Evolutionary conservation across 345 rosid genomes (phyloP).

Genomic region (Arabidopsis arenosa): DNA sequence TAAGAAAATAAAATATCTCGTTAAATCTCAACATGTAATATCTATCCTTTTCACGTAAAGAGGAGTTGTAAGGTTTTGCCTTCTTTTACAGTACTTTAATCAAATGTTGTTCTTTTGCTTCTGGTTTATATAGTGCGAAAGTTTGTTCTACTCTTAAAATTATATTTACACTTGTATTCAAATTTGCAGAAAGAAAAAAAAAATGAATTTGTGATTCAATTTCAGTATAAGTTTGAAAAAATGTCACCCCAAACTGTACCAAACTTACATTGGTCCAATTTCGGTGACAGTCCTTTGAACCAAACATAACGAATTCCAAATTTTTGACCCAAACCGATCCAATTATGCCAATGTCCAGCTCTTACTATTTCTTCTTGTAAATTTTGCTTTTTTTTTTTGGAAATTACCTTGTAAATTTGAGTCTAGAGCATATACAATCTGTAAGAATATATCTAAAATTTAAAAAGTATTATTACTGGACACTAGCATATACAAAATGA

Average conservation of each 20-base stretch:
- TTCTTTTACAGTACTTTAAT: not conserved
- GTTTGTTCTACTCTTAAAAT: not conserved
- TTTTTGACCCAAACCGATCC: too few relatives aligned
- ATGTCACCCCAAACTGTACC: not conserved
- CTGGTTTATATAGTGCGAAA: not conserved
- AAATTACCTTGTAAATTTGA: too few relatives aligned
- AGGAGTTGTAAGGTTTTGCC: constrained; percentile 1
- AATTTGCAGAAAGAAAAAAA: not conserved
- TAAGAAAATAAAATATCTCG: not conserved
- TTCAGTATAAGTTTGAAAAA: not conserved
- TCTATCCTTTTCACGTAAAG: not conserved
- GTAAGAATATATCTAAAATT: too few relatives aligned
- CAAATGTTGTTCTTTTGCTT: not conserved
- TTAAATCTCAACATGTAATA: not conserved
- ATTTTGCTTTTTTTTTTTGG: too few relatives aligned
- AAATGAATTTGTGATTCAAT: not conserved
- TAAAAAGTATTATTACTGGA: too few relatives aligned
- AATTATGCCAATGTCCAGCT: too few relatives aligned
- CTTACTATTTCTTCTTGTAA: too few relatives aligned
- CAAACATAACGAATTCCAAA: too few relatives aligned
- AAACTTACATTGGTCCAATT: too few relatives aligned
- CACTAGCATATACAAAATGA: too few relatives aligned
- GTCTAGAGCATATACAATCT: too few relatives aligned
- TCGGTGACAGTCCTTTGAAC: too few relatives aligned
- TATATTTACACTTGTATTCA: not conserved